Evolutionary conservation across 768 basidiomycete species (phyloP), one percentile per base, ranked within the genome.

Genomic region (Coprinopsis cinerea): DNA sequence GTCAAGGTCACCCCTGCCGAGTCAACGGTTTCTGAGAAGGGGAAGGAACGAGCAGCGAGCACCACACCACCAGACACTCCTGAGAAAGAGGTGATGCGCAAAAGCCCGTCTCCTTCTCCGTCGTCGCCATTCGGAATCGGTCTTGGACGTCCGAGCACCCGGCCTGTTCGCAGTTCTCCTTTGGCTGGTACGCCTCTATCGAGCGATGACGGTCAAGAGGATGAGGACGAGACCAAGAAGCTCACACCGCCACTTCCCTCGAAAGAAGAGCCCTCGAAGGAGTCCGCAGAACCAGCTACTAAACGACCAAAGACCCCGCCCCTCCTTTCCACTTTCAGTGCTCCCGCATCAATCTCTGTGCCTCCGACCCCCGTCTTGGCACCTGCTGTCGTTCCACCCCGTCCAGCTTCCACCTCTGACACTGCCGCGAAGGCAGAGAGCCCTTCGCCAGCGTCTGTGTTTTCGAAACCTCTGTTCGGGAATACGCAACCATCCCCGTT

Each of bases 101-200:
- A 77, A 34, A 66, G 66, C 14, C 48, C 69, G 10, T 57, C 65
- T 26, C 59, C 61, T 6, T 53, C 66, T 27, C 52, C 65, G 13
- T 57, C 65, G 2, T 58, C 67, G 7, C 52, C 68, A n/a, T 72
- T 78, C 18, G 64, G 70, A 2, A 61, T 82, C 26, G 73, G 74
- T 20, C 61, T 76, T 15, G 79, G 81, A 17, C 72, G 84, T 32
- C 80, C 80, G 1, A 82, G 76, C 41, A 75, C 85, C 6, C 77
- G 82, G 5, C 87, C 87, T 0, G 64, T 73, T 2, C 79, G 85
- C n/a, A 90, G 88, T 55, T 89, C 88, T 2, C 88, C 88, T 1
- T 68, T 90, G 43, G 82, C 88, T 3, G 79, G 64, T 49, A 69
- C 73, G 4, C 68, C 80, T 46, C 68, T 68, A 48, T 77, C 71